Conservation (phyloP, 169 alveolate species). For the Plasmodium chabaudi region DNA sequence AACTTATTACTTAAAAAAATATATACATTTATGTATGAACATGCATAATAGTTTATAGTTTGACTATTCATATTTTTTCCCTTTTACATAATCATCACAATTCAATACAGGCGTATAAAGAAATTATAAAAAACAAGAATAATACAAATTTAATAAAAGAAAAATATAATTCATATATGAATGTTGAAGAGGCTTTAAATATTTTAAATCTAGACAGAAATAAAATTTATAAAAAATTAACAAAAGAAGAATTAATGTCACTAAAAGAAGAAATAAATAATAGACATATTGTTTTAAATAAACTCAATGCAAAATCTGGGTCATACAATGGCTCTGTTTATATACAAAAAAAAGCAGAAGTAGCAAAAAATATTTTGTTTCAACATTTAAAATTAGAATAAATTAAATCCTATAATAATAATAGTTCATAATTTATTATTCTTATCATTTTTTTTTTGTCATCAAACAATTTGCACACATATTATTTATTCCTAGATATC, state of each 20-base stretch:
- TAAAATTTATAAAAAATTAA: slow-evolving; percentile 43
- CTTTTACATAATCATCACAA: not conserved
- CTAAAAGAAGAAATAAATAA: slow-evolving; percentile 49
- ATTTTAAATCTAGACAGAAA: slow-evolving; percentile 42
- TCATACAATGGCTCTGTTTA: slow-evolving; percentile 57
- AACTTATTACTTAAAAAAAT: not conserved
- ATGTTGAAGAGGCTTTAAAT: slow-evolving; percentile 66
- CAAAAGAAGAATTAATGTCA: slow-evolving; percentile 43
- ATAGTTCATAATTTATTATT: not conserved
- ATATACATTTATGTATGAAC: not conserved
- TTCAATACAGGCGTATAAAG: slow-evolving; percentile 54
- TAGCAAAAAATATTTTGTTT: slow-evolving; percentile 48
- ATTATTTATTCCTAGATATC: not conserved
- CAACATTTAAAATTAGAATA: slow-evolving; percentile 31
- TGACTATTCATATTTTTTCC: not conserved
- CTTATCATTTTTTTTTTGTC: not conserved
- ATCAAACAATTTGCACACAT: not conserved
- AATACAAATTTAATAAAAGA: slow-evolving; percentile 61
- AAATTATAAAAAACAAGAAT: slow-evolving; percentile 48
- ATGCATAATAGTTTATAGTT: not conserved
- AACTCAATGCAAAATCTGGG: slow-evolving; percentile 49
- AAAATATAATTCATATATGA: slow-evolving; percentile 57
- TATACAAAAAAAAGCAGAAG: slow-evolving; percentile 60
- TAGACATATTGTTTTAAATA: slow-evolving; percentile 38
- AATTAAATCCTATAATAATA: not conserved